Conservation (phyloP, 2,329 filamentous ascomycete species). For the Magnaporthiopsis incrustans region DNA sequence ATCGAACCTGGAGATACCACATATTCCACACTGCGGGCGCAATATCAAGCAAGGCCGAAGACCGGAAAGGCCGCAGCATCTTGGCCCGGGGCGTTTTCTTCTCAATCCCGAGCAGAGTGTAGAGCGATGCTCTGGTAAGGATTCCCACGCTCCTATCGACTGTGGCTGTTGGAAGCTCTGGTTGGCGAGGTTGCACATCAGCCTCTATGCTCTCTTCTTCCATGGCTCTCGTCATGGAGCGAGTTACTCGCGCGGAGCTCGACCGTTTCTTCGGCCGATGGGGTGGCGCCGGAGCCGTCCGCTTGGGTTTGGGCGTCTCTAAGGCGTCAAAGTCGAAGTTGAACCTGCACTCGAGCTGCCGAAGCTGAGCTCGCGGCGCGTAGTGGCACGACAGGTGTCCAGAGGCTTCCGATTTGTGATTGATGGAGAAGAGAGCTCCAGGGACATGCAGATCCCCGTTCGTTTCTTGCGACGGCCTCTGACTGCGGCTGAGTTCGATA, state of each 20-base stretch:
- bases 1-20: slow-evolving; percentile 12
- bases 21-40: slow-evolving; percentile 16
- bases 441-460: background rate
- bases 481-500: slow-evolving; percentile 1
- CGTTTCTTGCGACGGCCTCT: background rate
- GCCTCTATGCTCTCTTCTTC: background rate
- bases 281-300: background rate
- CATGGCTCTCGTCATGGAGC: background rate
- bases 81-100: slow-evolving; percentile 5
- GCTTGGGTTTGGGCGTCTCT: background rate
- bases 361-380: slow-evolving; percentile 1
- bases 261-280: background rate
- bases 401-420: background rate
- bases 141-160: background rate
- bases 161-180: background rate
- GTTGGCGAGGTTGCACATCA: background rate
- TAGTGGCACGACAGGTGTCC: slow-evolving; percentile 1
- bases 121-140: slow-evolving; percentile 6
- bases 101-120: slow-evolving; percentile 10
- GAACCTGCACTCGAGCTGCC: background rate
- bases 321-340: background rate
- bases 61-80: background rate
- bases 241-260: background rate
- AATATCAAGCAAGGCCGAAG: slow-evolving; percentile 11
- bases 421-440: slow-evolving; percentile 5